Conservation (phyloP, 176 grass and related monocot species). For the Carex littledalei region DNA sequence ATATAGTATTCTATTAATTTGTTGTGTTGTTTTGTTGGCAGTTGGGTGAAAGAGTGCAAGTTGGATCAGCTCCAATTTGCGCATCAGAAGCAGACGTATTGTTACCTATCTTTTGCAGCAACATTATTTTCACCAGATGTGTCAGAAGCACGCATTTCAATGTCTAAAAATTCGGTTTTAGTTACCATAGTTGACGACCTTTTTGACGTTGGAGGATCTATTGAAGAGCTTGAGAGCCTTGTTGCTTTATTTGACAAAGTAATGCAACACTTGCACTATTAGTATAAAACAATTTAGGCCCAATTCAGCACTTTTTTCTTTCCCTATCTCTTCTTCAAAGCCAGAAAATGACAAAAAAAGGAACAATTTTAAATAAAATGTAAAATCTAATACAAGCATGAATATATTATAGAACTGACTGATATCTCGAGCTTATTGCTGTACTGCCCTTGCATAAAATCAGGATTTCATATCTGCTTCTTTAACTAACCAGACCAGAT, state of each 20-base stretch:
- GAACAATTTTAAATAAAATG: neutral
- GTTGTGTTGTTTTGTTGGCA: conserved; percentile 5
- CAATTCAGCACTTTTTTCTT: neutral
- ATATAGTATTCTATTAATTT: neutral
- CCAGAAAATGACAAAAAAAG: neutral
- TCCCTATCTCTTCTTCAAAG: neutral
- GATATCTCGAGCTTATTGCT: neutral
- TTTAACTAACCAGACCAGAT: neutral
- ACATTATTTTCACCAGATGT: conserved; percentile 49
- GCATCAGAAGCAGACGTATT: conserved; percentile 49
- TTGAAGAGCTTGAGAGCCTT: conserved; percentile 55
- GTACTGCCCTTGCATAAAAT: neutral
- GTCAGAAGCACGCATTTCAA: conserved; percentile 46
- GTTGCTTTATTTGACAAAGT: conserved; percentile 57
- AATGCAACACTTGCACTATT: neutral
- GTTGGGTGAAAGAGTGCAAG: conserved; percentile 54
- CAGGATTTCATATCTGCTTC: neutral
- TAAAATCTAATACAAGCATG: neutral
- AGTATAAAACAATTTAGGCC: neutral
- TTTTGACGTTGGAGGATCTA: conserved; percentile 70
- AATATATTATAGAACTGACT: neutral
- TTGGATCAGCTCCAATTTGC: conserved; percentile 67
- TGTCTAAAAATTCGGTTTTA: conserved; percentile 56
- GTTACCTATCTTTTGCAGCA: conserved; percentile 56
- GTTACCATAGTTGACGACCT: conserved; percentile 62